Percentiles rank a stretch among this genome's conserved stretches.
These are phyloP conservation scores for Gastrodia elata DNA, from an alignment of 106 monocot species.

Conservation along the genomic window DNA sequence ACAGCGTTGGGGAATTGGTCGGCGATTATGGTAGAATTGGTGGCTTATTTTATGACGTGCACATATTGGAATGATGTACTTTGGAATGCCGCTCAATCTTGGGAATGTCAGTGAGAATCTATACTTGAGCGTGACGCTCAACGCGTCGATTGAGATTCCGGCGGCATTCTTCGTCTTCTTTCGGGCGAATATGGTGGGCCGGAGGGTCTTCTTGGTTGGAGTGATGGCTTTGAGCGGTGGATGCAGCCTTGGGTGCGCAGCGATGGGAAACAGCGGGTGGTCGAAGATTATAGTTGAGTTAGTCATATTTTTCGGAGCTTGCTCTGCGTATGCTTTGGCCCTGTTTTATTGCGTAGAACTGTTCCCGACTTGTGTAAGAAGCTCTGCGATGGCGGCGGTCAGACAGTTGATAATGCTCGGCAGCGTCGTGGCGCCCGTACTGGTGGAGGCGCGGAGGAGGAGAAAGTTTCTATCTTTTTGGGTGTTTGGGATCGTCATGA, in stretches of 20 bases:
- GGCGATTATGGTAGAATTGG: constrained; percentile 33
- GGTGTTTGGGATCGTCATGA: constrained; percentile 32
- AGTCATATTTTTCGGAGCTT: constrained; percentile 52
- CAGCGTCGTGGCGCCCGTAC: constrained; percentile 34
- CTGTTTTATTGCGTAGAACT: constrained; percentile 40
- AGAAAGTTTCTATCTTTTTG: constrained; percentile 9
- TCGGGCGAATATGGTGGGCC: constrained; percentile 23
- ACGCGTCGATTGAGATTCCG: constrained; percentile 64
- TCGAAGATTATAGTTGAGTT: constrained; percentile 44
- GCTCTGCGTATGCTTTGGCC: constrained; percentile 40
- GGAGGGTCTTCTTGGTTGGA: constrained; percentile 22
- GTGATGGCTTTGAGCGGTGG: constrained; percentile 29
- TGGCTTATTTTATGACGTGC: no score
- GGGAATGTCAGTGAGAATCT: constrained; percentile 52
- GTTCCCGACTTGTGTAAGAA: constrained; percentile 18
- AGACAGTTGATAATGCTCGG: constrained; percentile 42
- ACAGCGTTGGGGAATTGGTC: constrained; percentile 11
- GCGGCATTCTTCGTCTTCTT: constrained; percentile 38
- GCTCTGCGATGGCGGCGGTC: constrained; percentile 44
- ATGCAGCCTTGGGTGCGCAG: constrained; percentile 29
- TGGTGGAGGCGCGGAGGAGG: constrained; percentile 37
- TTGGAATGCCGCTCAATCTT: constrained; percentile 66
- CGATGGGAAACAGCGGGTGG: background rate
- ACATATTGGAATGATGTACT: constrained; percentile 78
- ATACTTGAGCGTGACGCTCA: constrained; percentile 59